Base-by-base conservation (phyloP, 1,284 basidiomycete genomes). In the Pterulicium gracile region DNA sequence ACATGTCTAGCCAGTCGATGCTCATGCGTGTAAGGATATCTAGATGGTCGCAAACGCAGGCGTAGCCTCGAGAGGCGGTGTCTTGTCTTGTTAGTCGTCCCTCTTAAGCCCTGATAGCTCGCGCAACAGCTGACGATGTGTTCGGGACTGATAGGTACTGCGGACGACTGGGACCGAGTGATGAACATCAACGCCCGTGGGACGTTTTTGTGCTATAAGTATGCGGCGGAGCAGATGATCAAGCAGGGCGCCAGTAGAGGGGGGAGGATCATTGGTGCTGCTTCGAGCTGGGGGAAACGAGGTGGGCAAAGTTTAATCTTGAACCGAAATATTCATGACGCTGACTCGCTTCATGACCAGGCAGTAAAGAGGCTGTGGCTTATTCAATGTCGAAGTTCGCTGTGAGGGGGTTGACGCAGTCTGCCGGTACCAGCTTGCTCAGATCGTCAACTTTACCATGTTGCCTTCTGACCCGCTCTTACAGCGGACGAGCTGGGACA, bases 261-360 rank as follows among this genome's bases (percentile, higher is more conserved):
- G 10, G 52, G 56, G n/a, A 44, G 56, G 20, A 56, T 57, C 39
- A 51, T 58, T 21, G 56, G 55, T n/a, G 49, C 49, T 15, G 46
- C 39, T 32, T 44, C 42, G n/a, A 17, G 27, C 15, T 32, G n/a
- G n/a, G 49, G 49, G 7, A 50, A 50, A 27, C 13, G 35, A 40
- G 49, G 49, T 18, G 12, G 13, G 42, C 5, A 15, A 7, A 7
- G 13, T 20, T 43, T 7, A 24, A 22, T 43, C 42, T 43, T 34
- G n/a, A n/a, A 20, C 17, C 17, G 20, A 43, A 21, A 19, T 24
- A 22, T 23, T 10, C n/a, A 32, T n/a, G 7, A 32, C n/a, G n/a
- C 27, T 32, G 27, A 32, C 27, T 7, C 27, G n/a, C n/a, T 32
- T 32, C 27, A 10, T 7, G 27, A 32, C 27, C n/a, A 32, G 27